Base-by-base conservation (phyloP, 1,139 yeast species). In the Suhomyces chickasaworum region DNA sequence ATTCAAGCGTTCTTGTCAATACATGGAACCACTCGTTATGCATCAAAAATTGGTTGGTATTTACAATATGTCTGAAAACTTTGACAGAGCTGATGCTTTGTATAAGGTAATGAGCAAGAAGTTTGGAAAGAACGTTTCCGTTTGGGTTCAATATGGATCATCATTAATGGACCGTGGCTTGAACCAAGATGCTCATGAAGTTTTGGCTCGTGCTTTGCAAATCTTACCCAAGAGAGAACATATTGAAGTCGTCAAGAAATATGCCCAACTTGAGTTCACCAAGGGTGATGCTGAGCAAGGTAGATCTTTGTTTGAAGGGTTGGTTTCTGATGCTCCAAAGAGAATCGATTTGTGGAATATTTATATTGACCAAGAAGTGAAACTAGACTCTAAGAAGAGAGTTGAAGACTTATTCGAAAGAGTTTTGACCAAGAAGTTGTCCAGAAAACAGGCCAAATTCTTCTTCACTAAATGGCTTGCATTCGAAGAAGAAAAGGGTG, bases 271-370 rank as follows among this genome's bases (percentile, higher is more conserved):
- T 45, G 98, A 93, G 68, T 93, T 85, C 63, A 65, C 78, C 54
- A 82, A 84, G 63, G 98, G 98, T 55, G 96, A 89, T 55, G 73
- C 89, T 9, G 99, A 93, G 68, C 95, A 93, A 65, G 99, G 96
- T 46, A 83, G 98, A 66, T 88, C 97, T 1, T 75, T 93, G 56
- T 89, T 91, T 60, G 98, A 93, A 72, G 98, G 97, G 43, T 79
- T 93, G 52, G 69, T 93, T 47, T 81, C 95, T 29, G 95, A 90
- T 61, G 95, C 89, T 42, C 95, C 97, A 49, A 89, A 89, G 74
- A 82, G 96, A 68, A 81, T 89, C 50, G 99, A 93, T 66, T 69
- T 93, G 55, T 93, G 98, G 98, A 90, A 87, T 62, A 95, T 91
- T 38, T 90, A 90, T 66, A 80, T 91, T 54, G 99, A 93, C 66